These are phyloP conservation scores for Staphylotrichum longicolle DNA, from an alignment of 495 filamentous ascomycete species.

Conservation along the genomic window DNA sequence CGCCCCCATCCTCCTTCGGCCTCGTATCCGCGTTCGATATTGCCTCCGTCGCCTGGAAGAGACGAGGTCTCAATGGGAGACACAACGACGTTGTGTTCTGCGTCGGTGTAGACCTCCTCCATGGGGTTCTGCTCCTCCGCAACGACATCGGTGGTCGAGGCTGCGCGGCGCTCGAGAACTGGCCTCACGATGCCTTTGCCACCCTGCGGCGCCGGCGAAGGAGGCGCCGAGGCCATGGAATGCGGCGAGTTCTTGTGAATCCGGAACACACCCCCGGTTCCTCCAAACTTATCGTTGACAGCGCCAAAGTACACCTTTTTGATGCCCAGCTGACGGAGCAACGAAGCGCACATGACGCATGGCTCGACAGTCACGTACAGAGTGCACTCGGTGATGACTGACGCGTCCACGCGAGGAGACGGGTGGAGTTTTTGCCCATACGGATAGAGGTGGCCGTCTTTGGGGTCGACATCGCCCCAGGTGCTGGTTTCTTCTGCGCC, in stretches of 20 bases:
- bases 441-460: slow-evolving; percentile 46
- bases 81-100: slow-evolving; percentile 7
- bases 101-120: slow-evolving; percentile 7
- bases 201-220: slow-evolving; percentile 31
- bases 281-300: slow-evolving; percentile 92
- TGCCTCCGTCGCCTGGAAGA: slow-evolving; percentile 42
- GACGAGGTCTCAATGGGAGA: slow-evolving; percentile 16
- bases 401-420: slow-evolving; percentile 43
- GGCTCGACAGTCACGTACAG: slow-evolving; percentile 97
- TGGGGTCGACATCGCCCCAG: slow-evolving; percentile 48
- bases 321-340: slow-evolving; percentile 79
- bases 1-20: slow-evolving; percentile 79
- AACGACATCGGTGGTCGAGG: slow-evolving; percentile 16
- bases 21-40: slow-evolving; percentile 68
- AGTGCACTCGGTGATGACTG: slow-evolving; percentile 65
- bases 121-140: slow-evolving; percentile 3
- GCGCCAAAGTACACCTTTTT: slow-evolving; percentile 90
- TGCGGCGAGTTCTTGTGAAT: slow-evolving; percentile 70
- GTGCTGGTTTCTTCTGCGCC: slow-evolving; percentile 20
- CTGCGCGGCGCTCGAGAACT: slow-evolving; percentile 26
- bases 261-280: slow-evolving; percentile 84
- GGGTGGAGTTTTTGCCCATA: slow-evolving; percentile 53
- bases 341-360: slow-evolving; percentile 97
- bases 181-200: slow-evolving; percentile 34
- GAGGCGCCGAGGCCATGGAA: slow-evolving; percentile 28